Conservation (phyloP, 2,329 filamentous ascomycete species). For the Coleophoma crateriformis region DNA sequence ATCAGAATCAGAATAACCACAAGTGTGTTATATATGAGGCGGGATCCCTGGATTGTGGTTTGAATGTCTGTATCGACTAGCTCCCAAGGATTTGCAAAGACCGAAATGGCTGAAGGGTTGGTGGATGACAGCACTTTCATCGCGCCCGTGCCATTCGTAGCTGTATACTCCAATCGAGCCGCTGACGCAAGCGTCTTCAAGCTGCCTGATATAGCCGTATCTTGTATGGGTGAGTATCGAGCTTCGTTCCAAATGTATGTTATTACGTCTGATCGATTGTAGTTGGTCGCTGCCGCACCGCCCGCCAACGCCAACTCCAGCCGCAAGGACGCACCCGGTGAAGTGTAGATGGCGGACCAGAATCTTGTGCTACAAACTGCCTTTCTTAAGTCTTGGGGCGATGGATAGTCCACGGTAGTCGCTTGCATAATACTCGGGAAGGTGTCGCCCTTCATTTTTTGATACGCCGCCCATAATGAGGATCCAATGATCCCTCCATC, state of each 20-base stretch:
- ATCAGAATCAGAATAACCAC: conserved; percentile 31
- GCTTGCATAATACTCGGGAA: conserved; percentile 29
- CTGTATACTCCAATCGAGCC: conserved; percentile 21
- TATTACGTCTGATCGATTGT: conserved; percentile 27
- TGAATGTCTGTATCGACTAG: conserved; percentile 22
- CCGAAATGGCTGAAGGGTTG: conserved; percentile 19
- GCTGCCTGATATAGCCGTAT: conserved; percentile 23
- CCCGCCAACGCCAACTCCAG: conserved; percentile 24
- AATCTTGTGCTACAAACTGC: conserved; percentile 30
- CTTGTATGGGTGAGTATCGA: conserved; percentile 27
- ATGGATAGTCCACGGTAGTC: conserved; percentile 19
- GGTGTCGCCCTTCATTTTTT: conserved; percentile 20
- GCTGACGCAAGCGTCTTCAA: conserved; percentile 22
- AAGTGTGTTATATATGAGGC: conserved; percentile 32
- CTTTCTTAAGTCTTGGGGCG: conserved; percentile 20
- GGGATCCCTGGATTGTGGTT: conserved; percentile 28
- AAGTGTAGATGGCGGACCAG: conserved; percentile 32
- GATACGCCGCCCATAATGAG: conserved; percentile 27
- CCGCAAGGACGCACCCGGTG: conserved; percentile 25
- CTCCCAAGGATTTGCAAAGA: conserved; percentile 29
- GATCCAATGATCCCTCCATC: conserved; percentile 42
- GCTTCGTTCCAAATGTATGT: conserved; percentile 32
- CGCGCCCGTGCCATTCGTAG: conserved; percentile 10
- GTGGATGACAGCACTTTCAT: conserved; percentile 17
- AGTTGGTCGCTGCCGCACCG: conserved; percentile 16